Evolutionary conservation across 805 yeast genomes (phyloP).

Genomic region (Scheffersomyces amazonensis): DNA sequence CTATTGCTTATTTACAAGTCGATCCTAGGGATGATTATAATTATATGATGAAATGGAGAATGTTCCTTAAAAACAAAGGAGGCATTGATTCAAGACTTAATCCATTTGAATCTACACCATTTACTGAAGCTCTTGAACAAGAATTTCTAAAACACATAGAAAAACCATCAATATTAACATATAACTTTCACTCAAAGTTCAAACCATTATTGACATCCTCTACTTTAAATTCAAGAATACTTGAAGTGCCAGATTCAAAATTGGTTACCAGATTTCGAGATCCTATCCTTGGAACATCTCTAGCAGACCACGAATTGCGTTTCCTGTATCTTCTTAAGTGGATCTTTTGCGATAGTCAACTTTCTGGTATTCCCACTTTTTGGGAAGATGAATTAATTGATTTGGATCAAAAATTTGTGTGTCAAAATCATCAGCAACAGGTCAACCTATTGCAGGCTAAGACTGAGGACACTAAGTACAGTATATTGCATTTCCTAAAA

Average conservation of each 20-base stretch:
- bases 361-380: not conserved
- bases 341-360: not conserved
- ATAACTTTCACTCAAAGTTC: not conserved
- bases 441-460: not conserved
- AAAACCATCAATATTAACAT: not conserved
- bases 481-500: not conserved
- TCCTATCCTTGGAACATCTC: not conserved
- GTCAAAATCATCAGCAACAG: not conserved
- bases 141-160: conserved; percentile 13
- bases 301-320: not conserved
- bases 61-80: conserved; percentile 17
- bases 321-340: not conserved
- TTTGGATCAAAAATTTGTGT: not conserved
- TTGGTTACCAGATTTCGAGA: not conserved
- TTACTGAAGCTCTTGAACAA: conserved; percentile 17
- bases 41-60: conserved; percentile 21
- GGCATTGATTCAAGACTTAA: conserved; percentile 25
- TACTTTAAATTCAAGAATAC: not conserved
- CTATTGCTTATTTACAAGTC: conserved; percentile 30
- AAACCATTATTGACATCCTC: not conserved
- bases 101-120: conserved; percentile 27
- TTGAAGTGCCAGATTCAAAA: not conserved
- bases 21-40: conserved; percentile 20
- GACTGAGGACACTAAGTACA: not conserved
- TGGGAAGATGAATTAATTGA: not conserved